These are phyloP conservation scores for Hanseniaspora lachancei DNA, from an alignment of 805 yeast genomes.

Conservation along the genomic window DNA sequence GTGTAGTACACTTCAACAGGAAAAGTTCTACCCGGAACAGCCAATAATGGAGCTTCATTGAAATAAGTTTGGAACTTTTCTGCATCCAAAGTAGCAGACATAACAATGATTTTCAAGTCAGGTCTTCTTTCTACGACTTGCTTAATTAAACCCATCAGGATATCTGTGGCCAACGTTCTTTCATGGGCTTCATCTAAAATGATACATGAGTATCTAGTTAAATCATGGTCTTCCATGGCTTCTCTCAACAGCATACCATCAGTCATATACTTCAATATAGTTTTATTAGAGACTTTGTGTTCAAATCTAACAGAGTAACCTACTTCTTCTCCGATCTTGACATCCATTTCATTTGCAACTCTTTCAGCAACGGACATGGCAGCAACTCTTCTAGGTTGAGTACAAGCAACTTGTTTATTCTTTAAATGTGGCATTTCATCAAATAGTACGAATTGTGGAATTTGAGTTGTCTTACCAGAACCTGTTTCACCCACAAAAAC, in stretches of 20 bases:
- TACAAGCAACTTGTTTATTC: constrained; percentile 85
- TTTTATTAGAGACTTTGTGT: constrained; percentile 65
- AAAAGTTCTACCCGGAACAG: constrained; percentile 95
- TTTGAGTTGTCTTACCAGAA: constrained; percentile 96
- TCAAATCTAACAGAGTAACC: constrained; percentile 94
- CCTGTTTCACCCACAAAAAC: constrained; percentile 99
- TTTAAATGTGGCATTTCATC: constrained; percentile 84
- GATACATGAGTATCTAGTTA: constrained; percentile 71
- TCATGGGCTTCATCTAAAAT: constrained; percentile 97
- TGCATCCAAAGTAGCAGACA: constrained; percentile 97
- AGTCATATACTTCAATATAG: constrained; percentile 89
- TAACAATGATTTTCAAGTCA: constrained; percentile 80
- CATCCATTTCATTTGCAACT: constrained; percentile 97
- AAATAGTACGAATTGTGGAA: constrained; percentile 82
- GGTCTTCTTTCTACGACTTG: constrained; percentile 68
- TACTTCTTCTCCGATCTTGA: constrained; percentile 79
- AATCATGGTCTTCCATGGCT: constrained; percentile 90
- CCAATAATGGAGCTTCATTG: constrained; percentile 80
- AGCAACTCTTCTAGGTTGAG: constrained; percentile 94
- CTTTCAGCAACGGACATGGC: constrained; percentile 97
- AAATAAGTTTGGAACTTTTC: constrained; percentile 87
- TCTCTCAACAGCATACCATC: constrained; percentile 97
- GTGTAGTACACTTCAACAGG: constrained; percentile 96
- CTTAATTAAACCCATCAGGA: constrained; percentile 85
- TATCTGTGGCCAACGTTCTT: constrained; percentile 92